Evolutionary conservation across 331 rosid species (phyloP), one percentile per base, ranked within the genome.

Genomic region (Phaseolus coccineus): DNA sequence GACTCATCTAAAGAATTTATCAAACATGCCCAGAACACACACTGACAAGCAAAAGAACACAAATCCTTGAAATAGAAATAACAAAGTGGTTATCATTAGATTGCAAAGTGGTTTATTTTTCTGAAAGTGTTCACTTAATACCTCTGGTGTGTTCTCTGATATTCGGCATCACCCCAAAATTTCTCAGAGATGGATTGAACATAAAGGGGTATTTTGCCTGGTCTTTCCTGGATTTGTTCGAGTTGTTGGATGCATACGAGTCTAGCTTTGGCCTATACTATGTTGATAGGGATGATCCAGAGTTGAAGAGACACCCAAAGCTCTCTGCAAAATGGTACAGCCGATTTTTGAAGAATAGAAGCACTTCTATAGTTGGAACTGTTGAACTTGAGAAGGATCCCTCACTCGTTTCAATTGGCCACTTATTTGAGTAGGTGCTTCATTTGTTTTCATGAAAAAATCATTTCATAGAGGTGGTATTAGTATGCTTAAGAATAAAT

Each of bases 281-380:
- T 27, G 87, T 90, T n/a, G 92, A 89, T 77, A 64, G 79, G 37
- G 48, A 87, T 40, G 96, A 90, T 79, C 90, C 91, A 8, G 76
- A 88, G 71, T 58, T 88, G 48, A 90, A 56, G 74, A 84, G 97
- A 78, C 81, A 88, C 63, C 93, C 93, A n/a, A 90, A 90, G 86
- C 85, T 87, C 40, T 94, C 93, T 0, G 91, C 96, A 64, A 48
- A 70, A 14, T 92, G 94, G 98, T 94, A 84, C 73, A 84, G 82
- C 6, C 53, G 25, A 8, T 94, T 94, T 65, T 53, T 89, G 47
- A 87, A 39, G 82, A 42, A 42, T 10, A 33, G 70, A 73, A 73
- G 56, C 44, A 35, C 22, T 51, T 57, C 78, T 13, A 12, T 22
- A 10, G 79, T 71, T 78, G 84, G 53, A 68, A 33, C 12, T 70